These are phyloP conservation scores for Kokia cookei DNA, from an alignment of 441 rosid species.

Conservation along the genomic window DNA sequence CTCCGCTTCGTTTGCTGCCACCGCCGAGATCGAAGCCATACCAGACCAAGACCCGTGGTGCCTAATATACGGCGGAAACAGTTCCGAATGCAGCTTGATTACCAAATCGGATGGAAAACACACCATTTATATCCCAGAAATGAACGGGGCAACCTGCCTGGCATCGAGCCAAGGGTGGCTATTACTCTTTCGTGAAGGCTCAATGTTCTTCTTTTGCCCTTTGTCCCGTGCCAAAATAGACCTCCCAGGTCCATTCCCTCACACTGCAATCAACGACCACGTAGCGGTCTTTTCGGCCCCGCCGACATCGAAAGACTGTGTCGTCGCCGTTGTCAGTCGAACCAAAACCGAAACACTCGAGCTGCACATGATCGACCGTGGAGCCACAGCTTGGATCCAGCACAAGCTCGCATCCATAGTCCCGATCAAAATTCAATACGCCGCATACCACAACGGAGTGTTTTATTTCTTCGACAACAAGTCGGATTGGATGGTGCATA, in stretches of 20 bases:
- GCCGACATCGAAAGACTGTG: constrained; percentile 18
- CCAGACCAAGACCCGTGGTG: constrained; percentile 10
- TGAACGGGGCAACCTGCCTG: constrained; percentile 21
- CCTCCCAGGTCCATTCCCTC: constrained; percentile 13
- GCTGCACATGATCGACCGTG: constrained; percentile 1
- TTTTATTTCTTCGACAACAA: constrained; percentile 9
- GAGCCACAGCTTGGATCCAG: constrained; percentile 10
- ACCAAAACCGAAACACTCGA: not conserved
- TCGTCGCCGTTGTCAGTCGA: not conserved
- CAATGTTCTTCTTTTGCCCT: constrained; percentile 27
- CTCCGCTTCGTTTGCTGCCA: constrained; percentile 1
- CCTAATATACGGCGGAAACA: constrained; percentile 7
- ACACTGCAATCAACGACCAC: not conserved
- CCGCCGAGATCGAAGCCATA: constrained; percentile 12
- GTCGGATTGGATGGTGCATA: not conserved
- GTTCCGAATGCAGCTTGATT: constrained; percentile 5
- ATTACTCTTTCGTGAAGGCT: not conserved
- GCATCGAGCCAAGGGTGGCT: constrained; percentile 26
- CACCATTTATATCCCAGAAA: constrained; percentile 3
- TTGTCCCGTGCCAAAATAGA: constrained; percentile 16
- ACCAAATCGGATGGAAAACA: not conserved
- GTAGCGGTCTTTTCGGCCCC: constrained; percentile 19
- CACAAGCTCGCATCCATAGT: not conserved
- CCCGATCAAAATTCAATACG: not conserved
- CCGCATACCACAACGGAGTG: not conserved